Evolutionary conservation across 1,139 yeast genomes (phyloP).

Genomic region (Ashbya aceris): DNA sequence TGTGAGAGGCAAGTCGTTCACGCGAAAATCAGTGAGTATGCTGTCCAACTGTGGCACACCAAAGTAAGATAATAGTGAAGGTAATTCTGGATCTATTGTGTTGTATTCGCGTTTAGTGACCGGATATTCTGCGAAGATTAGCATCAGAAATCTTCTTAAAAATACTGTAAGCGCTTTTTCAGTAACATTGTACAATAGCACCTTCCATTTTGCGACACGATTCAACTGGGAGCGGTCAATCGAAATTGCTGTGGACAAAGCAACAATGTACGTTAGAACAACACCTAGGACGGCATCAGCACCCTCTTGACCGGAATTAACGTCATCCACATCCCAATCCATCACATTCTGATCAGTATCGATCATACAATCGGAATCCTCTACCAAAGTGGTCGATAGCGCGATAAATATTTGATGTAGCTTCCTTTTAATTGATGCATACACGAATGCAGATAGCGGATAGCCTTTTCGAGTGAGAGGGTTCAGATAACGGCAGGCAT

Average conservation of each 20-base stretch:
- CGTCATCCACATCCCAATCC: constrained; percentile 1
- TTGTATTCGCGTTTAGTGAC: constrained; percentile 3
- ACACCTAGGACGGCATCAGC: neutral
- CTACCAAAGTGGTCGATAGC: constrained; percentile 1
- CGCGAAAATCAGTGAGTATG: neutral
- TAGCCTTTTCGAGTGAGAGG: neutral
- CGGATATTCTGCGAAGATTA: constrained; percentile 12
- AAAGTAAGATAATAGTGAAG: neutral
- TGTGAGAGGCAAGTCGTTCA: neutral
- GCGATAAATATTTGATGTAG: constrained; percentile 14
- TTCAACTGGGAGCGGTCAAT: neutral
- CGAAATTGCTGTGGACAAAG: constrained; percentile 1
- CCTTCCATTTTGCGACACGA: constrained; percentile 1
- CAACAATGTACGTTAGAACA: neutral
- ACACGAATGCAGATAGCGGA: neutral
- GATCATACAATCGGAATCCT: constrained; percentile 2
- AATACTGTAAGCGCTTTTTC: constrained; percentile 13
- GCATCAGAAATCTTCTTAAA: constrained; percentile 13
- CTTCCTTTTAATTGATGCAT: constrained; percentile 11
- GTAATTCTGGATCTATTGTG: neutral
- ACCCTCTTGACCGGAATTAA: neutral
- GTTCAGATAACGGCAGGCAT: neutral
- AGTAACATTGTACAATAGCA: constrained; percentile 9
- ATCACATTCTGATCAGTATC: neutral
- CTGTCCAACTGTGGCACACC: neutral